A percentile compares a stretch with the other conserved stretches of the same genome.
Conservation (phyloP, 495 filamentous ascomycete genomes). For the Podospora anserina region DNA sequence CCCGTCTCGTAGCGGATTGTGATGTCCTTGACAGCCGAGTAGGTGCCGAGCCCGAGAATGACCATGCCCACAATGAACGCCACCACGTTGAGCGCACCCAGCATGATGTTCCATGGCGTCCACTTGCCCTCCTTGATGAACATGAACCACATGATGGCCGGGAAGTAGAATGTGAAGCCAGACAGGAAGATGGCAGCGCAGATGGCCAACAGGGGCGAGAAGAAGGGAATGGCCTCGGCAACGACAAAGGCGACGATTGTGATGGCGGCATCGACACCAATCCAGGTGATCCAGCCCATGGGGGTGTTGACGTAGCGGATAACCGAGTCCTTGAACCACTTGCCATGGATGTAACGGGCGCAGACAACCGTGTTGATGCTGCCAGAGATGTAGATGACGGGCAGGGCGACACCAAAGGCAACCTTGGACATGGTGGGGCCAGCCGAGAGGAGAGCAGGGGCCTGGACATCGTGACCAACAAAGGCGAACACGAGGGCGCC, state of each 20-base stretch:
- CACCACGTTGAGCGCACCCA: constrained; percentile 47
- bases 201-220: constrained; percentile 61
- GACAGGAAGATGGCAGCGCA: constrained; percentile 60
- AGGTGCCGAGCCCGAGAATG: constrained; percentile 57
- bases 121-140: constrained; percentile 56
- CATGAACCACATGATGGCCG: constrained; percentile 63
- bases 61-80: constrained; percentile 55
- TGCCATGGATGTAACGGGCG: constrained; percentile 63
- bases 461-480: constrained; percentile 62
- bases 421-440: constrained; percentile 61
- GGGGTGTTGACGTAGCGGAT: constrained; percentile 59
- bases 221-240: constrained; percentile 68
- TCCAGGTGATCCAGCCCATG: constrained; percentile 58
- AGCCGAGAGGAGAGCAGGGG: constrained; percentile 67
- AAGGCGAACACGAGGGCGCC: constrained; percentile 71
- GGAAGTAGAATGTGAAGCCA: constrained; percentile 64
- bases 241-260: constrained; percentile 70
- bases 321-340: constrained; percentile 55
- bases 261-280: constrained; percentile 53
- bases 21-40: constrained; percentile 55
- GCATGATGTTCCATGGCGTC: constrained; percentile 44
- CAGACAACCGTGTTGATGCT: constrained; percentile 60
- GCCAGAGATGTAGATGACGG: constrained; percentile 71
- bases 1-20: constrained; percentile 48
- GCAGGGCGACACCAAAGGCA: constrained; percentile 75